Base-by-base conservation (phyloP, 169 alveolate genomes). In the Fabrea salina region DNA sequence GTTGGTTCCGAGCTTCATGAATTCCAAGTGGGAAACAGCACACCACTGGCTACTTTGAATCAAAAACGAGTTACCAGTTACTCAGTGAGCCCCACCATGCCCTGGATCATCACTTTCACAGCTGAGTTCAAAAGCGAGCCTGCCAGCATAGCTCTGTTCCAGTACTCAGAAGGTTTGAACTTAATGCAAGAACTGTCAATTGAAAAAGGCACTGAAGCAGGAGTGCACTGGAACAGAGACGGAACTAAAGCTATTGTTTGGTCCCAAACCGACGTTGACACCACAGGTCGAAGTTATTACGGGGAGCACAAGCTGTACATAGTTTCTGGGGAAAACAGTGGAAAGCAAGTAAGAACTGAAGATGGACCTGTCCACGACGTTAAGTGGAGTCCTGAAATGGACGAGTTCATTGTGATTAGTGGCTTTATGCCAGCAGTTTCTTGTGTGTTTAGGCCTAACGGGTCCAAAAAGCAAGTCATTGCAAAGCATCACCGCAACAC, bases 341-440 rank as follows among this genome's bases (percentile, higher is more conserved):
- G 71, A 39, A 57, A 57, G 27, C 19, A 80, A 43, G 67, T 86
- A 40, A 75, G 87, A 39, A 77, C 79, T 11, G 64, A 66, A 41
- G 85, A 91, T 57, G 91, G 89, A 0, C 89, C 88, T 35, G 82
- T 88, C 6, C 86, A 88, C 67, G 96, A 91, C 80, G 85, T 86
- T 33, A 51, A 77, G 27, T 88, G 94, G 91, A 47, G 78, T 44
- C 86, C 90, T 5, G 43, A 50, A 25, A 72, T 79, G 4, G 82
- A 89, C 16, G 80, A 82, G 32, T 91, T 91, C 68, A 86, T 88
- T 1, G 89, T 86, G 11, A 86, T 91, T 43, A 43, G 84, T 39
- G 96, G 96, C 16, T 81, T 56, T 32, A 80, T 88, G 79, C 96
- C 96, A 35, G 93, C 96, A 2, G 79, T 71, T 4, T 58, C 83